A percentile compares a stretch with the other conserved stretches of the same genome.
Evolutionary conservation across 2,329 filamentous ascomycete genomes (phyloP).

Genomic region (Stemphylium vesicarium): DNA sequence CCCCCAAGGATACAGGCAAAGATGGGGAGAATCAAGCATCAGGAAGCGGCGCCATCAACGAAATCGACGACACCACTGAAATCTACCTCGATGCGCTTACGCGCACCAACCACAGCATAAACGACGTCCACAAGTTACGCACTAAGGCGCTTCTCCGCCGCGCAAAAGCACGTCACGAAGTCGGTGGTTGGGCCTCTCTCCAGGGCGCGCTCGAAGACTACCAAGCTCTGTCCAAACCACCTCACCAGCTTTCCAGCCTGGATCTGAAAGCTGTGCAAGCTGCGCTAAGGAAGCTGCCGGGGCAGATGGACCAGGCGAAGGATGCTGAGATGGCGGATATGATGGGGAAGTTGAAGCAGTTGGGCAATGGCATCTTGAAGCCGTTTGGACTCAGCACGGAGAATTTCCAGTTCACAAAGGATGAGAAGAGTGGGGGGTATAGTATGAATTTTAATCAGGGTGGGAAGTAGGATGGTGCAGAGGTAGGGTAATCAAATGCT

Average conservation of each 20-base stretch:
- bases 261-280: constrained; percentile 72
- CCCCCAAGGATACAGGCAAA: constrained; percentile 45
- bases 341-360: constrained; percentile 93
- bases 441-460: constrained; percentile 82
- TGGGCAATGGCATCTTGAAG: constrained; percentile 90
- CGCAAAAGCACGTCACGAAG: constrained; percentile 72
- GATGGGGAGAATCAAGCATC: constrained; percentile 54
- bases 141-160: constrained; percentile 83
- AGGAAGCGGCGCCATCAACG: constrained; percentile 64
- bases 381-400: constrained; percentile 94
- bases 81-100: constrained; percentile 40
- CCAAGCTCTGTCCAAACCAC: constrained; percentile 65
- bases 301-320: constrained; percentile 75
- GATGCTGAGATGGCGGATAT: constrained; percentile 92
- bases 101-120: constrained; percentile 40
- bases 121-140: constrained; percentile 77
- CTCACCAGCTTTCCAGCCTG: constrained; percentile 63
- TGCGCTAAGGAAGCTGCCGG: constrained; percentile 71
- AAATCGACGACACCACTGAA: constrained; percentile 59
- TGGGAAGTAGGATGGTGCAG: constrained; percentile 1
- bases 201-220: constrained; percentile 84
- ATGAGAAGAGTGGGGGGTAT: constrained; percentile 87
- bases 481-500: neutral
- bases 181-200: constrained; percentile 79
- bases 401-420: constrained; percentile 93